Base-by-base conservation (phyloP, 2,329 filamentous ascomycete species). In the Neopestalotiopsis clavispora region DNA sequence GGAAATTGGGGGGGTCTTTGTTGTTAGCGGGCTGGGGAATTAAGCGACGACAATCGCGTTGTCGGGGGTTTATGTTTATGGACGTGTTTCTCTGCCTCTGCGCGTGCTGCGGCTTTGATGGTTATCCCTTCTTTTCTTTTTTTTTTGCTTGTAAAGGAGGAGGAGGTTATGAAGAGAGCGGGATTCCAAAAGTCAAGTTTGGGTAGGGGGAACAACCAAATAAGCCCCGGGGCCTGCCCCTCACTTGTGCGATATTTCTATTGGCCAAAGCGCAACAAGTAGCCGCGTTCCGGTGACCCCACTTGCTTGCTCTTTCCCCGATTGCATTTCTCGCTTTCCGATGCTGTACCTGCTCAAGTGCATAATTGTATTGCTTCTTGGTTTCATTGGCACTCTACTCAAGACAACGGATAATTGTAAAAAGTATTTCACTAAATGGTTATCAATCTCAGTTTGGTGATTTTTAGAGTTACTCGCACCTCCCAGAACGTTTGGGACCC, bases 121-220 rank as follows among this genome's bases (percentile, higher is more conserved):
- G 30, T 34, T 30, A 17, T 17, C 23, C 23, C 13, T n/a, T 9
- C 56, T 62, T 23, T 12, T 32, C 32, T 13, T 20, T 14, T 56
- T 52, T 52, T 30, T 58, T 66, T 66, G 64, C 64, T 67, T 67
- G 65, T 67, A 67, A 67, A 60, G 63, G 63, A 58, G 42, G 65
- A 60, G 56, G 40, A 45, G 58, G 30, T 56, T 67, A 67, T 59
- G 65, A 67, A 60, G 65, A 23, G 56, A 60, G 65, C 52, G 65
- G 56, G 65, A 59, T 67, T 59, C 49, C 40, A 17, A 14, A 34
- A 12, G 20, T 59, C 57, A 59, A 59, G 23, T 34, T 30, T 59
- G 23, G 23, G 14, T 59, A 12, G 20, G 28, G 57, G 57, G 38
- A 12, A 7, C n/a, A 34, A 23, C 38, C 61, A 20, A 10, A 28